Evolutionary conservation across 1,139 yeast genomes (phyloP).

Genomic region (Yamadazyma taylorii): DNA sequence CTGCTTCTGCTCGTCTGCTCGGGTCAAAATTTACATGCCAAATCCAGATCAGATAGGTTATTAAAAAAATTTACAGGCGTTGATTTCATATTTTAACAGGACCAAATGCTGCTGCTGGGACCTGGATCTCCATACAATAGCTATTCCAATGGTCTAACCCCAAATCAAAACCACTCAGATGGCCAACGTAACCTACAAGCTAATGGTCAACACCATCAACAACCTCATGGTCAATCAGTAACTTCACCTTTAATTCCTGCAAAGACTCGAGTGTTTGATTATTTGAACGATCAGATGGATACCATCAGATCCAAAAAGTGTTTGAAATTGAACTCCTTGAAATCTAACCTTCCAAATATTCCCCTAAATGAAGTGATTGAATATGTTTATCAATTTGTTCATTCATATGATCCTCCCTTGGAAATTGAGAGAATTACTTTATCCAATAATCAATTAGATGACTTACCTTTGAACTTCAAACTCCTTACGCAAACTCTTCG

Average conservation of each 20-base stretch:
- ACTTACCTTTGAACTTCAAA: conserved; percentile 50
- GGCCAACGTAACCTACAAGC: no score
- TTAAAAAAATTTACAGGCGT: no score
- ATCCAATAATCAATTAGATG: conserved; percentile 48
- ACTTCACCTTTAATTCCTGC: conserved; percentile 1
- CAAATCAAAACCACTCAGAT: no score
- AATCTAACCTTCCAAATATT: conserved; percentile 8
- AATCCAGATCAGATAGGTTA: no score
- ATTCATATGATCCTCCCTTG: conserved; percentile 30
- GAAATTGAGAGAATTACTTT: conserved; percentile 55
- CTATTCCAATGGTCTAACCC: no score
- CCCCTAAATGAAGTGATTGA: conserved; percentile 26
- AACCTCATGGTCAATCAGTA: no score
- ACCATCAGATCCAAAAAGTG: conserved; percentile 21
- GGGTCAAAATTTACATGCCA: no score
- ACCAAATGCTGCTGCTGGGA: no score
- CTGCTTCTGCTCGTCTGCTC: no score
- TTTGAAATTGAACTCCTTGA: conserved; percentile 21
- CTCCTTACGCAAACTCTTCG: conserved; percentile 46
- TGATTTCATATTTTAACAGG: no score
- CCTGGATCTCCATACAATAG: no score
- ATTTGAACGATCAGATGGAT: conserved; percentile 28
- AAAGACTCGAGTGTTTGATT: conserved; percentile 14
- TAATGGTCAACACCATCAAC: no score
- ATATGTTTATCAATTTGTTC: conserved; percentile 24